Evolutionary conservation across 2,329 filamentous ascomycete species (phyloP).

Genomic region (Didymella sp.): DNA sequence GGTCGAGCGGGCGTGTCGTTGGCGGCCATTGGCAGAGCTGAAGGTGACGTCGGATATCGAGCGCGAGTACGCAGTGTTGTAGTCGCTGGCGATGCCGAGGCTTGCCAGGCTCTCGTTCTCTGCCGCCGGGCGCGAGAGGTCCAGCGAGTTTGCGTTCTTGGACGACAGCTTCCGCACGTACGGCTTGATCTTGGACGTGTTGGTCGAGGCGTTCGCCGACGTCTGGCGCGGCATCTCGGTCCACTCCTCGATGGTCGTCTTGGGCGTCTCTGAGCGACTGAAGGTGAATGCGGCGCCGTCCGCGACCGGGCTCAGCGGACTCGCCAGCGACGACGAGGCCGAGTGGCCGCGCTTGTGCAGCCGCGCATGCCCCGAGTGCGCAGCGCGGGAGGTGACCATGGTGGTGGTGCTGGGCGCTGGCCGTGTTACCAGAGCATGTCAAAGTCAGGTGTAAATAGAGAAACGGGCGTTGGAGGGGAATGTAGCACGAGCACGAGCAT

Average conservation of each 20-base stretch:
- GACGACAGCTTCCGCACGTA: constrained; percentile 62
- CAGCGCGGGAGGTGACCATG: constrained; percentile 32
- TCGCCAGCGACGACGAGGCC: constrained; percentile 47
- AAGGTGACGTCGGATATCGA: constrained; percentile 56
- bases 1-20: constrained; percentile 59
- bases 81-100: constrained; percentile 61
- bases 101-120: constrained; percentile 62
- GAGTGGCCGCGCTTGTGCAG: constrained; percentile 52
- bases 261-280: constrained; percentile 45
- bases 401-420: constrained; percentile 21
- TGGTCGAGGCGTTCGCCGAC: constrained; percentile 27
- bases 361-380: constrained; percentile 44
- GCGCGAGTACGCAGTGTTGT: constrained; percentile 44
- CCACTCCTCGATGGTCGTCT: constrained; percentile 47
- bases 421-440: constrained; percentile 27
- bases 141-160: constrained; percentile 59
- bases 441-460: constrained; percentile 26
- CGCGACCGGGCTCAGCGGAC: constrained; percentile 43
- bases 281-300: constrained; percentile 41
- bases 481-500: constrained; percentile 25
- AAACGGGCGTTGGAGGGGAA: constrained; percentile 6
- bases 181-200: constrained; percentile 60
- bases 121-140: constrained; percentile 61
- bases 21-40: constrained; percentile 47
- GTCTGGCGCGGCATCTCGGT: constrained; percentile 35